A percentile compares a stretch with the other conserved stretches of the same genome.
phyloP scores from a whole-genome alignment of 164 flowering plant species.

The Chloranthus sessilifolius region DNA sequence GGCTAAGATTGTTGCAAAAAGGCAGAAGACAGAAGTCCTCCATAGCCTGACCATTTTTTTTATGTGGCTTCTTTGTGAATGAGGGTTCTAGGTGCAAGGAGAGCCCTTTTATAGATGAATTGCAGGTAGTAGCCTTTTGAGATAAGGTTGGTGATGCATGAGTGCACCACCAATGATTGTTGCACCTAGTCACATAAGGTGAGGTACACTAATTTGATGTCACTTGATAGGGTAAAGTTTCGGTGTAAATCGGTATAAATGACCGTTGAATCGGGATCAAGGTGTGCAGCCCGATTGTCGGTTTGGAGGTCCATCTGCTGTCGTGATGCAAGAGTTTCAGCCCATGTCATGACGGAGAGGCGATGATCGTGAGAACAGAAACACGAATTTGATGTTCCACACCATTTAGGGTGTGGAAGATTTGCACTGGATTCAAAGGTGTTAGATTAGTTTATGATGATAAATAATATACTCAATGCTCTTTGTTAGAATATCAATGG shows the following conservation, averaged over 20 bases:
- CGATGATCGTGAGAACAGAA: no score
- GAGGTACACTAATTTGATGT: not conserved
- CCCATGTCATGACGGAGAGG: no score
- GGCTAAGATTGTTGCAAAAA: conserved; percentile 3
- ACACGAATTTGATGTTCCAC: no score
- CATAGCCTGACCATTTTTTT: conserved; percentile 10
- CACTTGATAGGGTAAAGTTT: not conserved
- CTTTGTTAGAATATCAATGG: no score
- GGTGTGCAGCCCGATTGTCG: not conserved
- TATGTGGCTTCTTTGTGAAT: not conserved
- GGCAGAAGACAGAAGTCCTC: conserved; percentile 9
- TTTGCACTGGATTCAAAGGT: no score
- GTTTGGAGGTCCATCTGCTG: not conserved
- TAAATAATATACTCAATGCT: no score
- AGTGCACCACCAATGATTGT: not conserved
- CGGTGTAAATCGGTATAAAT: not conserved
- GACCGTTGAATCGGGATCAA: no score
- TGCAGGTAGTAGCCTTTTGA: not conserved
- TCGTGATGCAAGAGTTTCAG: not conserved
- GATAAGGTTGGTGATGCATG: not conserved
- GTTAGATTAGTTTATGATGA: no score
- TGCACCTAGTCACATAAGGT: no score
- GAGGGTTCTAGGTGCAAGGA: not conserved
- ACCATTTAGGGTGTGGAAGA: no score
- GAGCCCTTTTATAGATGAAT: conserved; percentile 10